Conservation (phyloP, 2,329 filamentous ascomycete species). For the Pseudogymnoascus sp. region DNA sequence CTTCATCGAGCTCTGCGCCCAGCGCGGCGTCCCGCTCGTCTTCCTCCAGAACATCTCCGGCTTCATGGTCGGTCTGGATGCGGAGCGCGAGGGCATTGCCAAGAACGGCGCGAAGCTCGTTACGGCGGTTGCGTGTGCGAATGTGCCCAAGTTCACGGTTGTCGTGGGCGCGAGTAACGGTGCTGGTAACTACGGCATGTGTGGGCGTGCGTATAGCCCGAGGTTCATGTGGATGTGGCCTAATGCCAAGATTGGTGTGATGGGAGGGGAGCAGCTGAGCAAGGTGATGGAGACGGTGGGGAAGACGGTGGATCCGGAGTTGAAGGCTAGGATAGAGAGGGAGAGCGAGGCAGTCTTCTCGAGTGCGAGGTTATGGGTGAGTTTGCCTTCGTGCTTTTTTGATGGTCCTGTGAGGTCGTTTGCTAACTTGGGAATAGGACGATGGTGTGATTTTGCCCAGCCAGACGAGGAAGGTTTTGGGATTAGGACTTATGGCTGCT, state of each 20-base stretch:
- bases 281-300: constrained; percentile 94
- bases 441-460: constrained; percentile 73
- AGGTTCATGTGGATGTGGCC: constrained; percentile 96
- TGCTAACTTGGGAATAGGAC: constrained; percentile 39
- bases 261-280: constrained; percentile 88
- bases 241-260: constrained; percentile 84
- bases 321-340: constrained; percentile 76
- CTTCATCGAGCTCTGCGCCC: constrained; percentile 90
- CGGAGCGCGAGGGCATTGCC: constrained; percentile 89
- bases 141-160: constrained; percentile 94
- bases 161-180: constrained; percentile 90
- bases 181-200: constrained; percentile 98
- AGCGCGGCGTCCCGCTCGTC: constrained; percentile 80
- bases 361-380: constrained; percentile 76
- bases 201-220: constrained; percentile 85
- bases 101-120: constrained; percentile 98
- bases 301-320: constrained; percentile 67
- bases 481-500: constrained; percentile 62
- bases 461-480: constrained; percentile 65
- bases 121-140: constrained; percentile 85
- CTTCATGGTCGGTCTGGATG: constrained; percentile 94
- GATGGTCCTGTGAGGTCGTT: constrained; percentile 27
- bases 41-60: constrained; percentile 96
- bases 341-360: constrained; percentile 88
- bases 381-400: constrained; percentile 37